Base-by-base conservation (phyloP, 495 filamentous ascomycete genomes). In the Pyronema domesticum region DNA sequence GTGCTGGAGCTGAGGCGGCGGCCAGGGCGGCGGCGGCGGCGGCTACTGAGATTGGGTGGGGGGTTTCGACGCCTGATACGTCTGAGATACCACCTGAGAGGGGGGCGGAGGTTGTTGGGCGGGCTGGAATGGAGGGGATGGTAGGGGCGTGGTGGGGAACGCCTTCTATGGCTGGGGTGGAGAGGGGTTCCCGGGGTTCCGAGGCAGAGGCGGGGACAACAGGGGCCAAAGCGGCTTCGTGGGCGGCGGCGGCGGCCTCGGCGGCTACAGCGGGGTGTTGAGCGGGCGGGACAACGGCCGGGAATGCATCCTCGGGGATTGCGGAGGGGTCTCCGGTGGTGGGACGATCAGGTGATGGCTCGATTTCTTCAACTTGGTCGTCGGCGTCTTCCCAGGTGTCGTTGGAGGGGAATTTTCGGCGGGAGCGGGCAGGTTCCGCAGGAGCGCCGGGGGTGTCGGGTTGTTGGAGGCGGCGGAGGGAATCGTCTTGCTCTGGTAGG, bases 331-430 rank as follows among this genome's bases (percentile, higher is more conserved):
- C 67, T 15, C 58, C 59, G 14, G 65, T 61, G 0, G 65, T 63
- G 8, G 67, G 56, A 35, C 55, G 53, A 9, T 65, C 64, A 15
- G 55, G 9, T 13, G 54, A 51, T 4, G 54, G 51, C 33, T 61
- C 63, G 11, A 52, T 33, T 8, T 51, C 49, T 10, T 65, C 54
- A 46, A 65, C 40, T 30, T 93, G 75, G 53, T 82, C 74, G 45
- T 85, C 89, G 0, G 78, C 79, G 65, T 99, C 91, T 70, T 99
- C 91, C 91, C 91, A 99, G 44, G 96, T 83, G 69, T 99, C 91
- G 37, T 79, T 79, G 65, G 89, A 95, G 5, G 91, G 91, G 65
- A 99, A 99, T 6, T 46, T 46, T 36, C 83, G 7, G 50, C 19
- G 34, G 13, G 40, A 3, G 18, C 50, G 36, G 35, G 37, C 11